Base-by-base conservation (phyloP, 1,284 basidiomycete genomes). In the Athelia sp. region DNA sequence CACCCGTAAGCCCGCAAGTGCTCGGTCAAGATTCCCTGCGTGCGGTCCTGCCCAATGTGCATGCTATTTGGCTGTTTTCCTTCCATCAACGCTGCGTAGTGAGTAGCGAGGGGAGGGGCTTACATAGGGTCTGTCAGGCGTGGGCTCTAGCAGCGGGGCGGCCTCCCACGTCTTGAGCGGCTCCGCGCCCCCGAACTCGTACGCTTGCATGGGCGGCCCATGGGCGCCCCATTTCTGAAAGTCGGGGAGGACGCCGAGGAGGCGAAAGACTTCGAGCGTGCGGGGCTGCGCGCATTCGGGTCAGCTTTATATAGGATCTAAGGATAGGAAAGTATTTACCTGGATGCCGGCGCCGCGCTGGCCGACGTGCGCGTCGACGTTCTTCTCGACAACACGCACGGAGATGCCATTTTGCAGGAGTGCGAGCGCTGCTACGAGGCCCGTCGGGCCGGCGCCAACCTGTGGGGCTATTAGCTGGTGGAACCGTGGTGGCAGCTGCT, bases 391-490 rank as follows among this genome's bases (percentile, higher is more conserved):
- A 24, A 68, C 56, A 3, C 64, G 60, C 2, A 67, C 60, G 3
- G 54, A 55, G 51, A 76, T 58, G 18, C 73, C 72, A 31, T 68
- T 64, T 19, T 62, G 61, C 43, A 71, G 59, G 21, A 78, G 64
- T 0, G 72, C 65, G 15, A 69, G 66, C 2, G 75, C 75, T 19
- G 71, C 69, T n/a, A 68, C 68, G 43, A 77, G 65, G 19, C 76
- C 76, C 3, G 75, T 59, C 24, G 77, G 68, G 4, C 76, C 76
- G 21, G 75, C 75, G 4, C 76, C 76, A 31, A 77, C 68, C 48
- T 77, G 26, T 6, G 26, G 26, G n/a, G n/a, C n/a, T n/a, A n/a
- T n/a, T n/a, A n/a, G n/a, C n/a, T n/a, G n/a, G n/a, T n/a, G n/a
- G n/a, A n/a, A n/a, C n/a, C n/a, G n/a, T n/a, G n/a, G n/a, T n/a